A percentile compares a stretch with the other conserved stretches of the same genome.
Evolutionary conservation across 306 rosid species (phyloP).

Genomic region (Vigna nakashimae): DNA sequence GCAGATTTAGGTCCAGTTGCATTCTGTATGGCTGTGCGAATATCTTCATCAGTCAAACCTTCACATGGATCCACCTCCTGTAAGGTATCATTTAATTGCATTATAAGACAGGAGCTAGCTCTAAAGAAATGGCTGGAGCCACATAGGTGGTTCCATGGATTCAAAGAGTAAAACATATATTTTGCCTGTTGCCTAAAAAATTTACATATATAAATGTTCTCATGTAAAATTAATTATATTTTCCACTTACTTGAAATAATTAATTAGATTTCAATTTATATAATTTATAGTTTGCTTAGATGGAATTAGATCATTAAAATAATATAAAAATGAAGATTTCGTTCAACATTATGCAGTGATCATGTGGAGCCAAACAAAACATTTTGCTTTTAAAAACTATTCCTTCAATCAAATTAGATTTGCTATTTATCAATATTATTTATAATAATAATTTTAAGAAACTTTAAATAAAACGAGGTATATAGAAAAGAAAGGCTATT

Average conservation of each 20-base stretch:
- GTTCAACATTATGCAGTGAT: constrained; percentile 15
- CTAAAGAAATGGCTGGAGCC: constrained; percentile 26
- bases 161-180: background rate
- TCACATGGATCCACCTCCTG: constrained; percentile 99
- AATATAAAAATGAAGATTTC: constrained; percentile 19
- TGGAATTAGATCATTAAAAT: constrained; percentile 1
- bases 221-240: constrained; percentile 1
- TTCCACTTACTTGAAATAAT: background rate
- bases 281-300: constrained; percentile 20
- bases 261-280: constrained; percentile 2
- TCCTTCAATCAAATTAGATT: background rate
- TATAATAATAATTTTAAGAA: background rate
- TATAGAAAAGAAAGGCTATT: background rate
- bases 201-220: background rate
- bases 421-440: constrained; percentile 3
- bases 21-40: constrained; percentile 96
- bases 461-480: background rate
- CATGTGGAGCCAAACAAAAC: background rate
- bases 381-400: background rate
- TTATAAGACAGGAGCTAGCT: constrained; percentile 35
- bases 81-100: constrained; percentile 37
- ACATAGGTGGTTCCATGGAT: constrained; percentile 25
- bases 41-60: constrained; percentile 92
- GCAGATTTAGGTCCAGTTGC: constrained; percentile 96
- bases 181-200: constrained; percentile 17